phyloP scores from a whole-genome alignment of 495 filamentous ascomycete species.

The Aspergillus cavernicola region DNA sequence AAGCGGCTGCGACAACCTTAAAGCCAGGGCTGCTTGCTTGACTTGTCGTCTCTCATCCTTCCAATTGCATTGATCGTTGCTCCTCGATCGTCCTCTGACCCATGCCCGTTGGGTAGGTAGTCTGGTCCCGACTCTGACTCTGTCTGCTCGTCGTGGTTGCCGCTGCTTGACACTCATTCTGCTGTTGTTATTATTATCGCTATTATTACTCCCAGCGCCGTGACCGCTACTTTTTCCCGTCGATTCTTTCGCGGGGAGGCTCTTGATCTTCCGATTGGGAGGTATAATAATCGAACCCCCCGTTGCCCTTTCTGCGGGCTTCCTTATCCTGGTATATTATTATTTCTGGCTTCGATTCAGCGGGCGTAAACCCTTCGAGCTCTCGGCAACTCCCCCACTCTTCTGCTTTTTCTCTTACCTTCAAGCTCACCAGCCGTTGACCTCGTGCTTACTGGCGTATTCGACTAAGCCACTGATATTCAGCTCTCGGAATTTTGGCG shows the following conservation, averaged over 20 bases:
- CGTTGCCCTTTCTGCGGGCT: background rate
- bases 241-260: slow-evolving; percentile 10
- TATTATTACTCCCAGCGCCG: slow-evolving; percentile 2
- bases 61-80: slow-evolving; percentile 7
- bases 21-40: slow-evolving; percentile 12
- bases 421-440: background rate
- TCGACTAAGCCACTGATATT: background rate
- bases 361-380: slow-evolving; percentile 7
- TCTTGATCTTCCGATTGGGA: slow-evolving; percentile 2
- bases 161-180: slow-evolving; percentile 4
- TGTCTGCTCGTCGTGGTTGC: background rate
- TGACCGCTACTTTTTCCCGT: slow-evolving; percentile 20
- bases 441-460: background rate
- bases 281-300: background rate
- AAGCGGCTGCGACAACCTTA: slow-evolving; percentile 30
- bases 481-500: background rate
- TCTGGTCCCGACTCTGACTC: no score
- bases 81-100: slow-evolving; percentile 13
- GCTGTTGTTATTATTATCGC: background rate
- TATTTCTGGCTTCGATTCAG: slow-evolving; percentile 4
- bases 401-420: background rate
- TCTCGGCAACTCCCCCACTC: slow-evolving; percentile 6
- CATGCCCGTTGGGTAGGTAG: background rate
- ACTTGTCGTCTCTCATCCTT: background rate
- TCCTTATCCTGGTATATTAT: background rate